phyloP scores from a whole-genome alignment of 2,329 filamentous ascomycete genomes.

The Lasiodiplodia citricola region DNA sequence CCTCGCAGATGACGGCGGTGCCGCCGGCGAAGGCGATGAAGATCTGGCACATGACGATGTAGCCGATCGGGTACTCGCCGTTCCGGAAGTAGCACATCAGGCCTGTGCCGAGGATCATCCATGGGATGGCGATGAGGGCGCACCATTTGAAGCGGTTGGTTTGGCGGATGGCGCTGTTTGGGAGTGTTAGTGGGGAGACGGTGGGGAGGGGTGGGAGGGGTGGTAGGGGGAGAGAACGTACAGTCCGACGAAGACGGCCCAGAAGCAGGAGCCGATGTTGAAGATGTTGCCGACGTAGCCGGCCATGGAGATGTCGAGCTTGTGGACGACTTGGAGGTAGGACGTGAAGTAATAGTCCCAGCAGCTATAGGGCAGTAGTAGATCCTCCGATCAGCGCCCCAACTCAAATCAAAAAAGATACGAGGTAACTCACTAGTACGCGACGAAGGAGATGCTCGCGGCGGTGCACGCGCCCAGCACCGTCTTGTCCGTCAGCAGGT shows the following conservation, averaged over 20 bases:
- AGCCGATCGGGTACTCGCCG: constrained; percentile 35
- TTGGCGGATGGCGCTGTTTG: constrained; percentile 18
- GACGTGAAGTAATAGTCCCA: constrained; percentile 45
- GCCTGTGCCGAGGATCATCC: constrained; percentile 37
- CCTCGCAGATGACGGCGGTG: constrained; percentile 34
- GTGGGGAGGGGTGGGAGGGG: fast-evolving
- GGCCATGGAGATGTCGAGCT: constrained; percentile 30
- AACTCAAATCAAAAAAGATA: not conserved
- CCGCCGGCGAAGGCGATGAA: constrained; percentile 39
- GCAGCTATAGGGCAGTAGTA: constrained; percentile 35
- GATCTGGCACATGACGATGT: constrained; percentile 42
- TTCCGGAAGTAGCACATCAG: constrained; percentile 41
- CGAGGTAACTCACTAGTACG: constrained; percentile 25
- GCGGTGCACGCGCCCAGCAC: constrained; percentile 59
- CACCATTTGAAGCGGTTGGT: constrained; percentile 31
- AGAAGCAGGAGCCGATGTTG: constrained; percentile 36
- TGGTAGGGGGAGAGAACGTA: not conserved
- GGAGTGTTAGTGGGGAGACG: not conserved
- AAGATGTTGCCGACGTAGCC: constrained; percentile 38
- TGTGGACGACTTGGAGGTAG: constrained; percentile 40
- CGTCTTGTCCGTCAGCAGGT: constrained; percentile 56
- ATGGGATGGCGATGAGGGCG: constrained; percentile 32
- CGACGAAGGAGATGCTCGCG: constrained; percentile 43
- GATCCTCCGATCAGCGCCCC: too few species aligned
- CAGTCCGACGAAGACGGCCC: constrained; percentile 34